A percentile compares a stretch with the other conserved stretches of the same genome.
Conservation (phyloP, 192 early-diverging fungal species). For the Helicostylum pulchrum region DNA sequence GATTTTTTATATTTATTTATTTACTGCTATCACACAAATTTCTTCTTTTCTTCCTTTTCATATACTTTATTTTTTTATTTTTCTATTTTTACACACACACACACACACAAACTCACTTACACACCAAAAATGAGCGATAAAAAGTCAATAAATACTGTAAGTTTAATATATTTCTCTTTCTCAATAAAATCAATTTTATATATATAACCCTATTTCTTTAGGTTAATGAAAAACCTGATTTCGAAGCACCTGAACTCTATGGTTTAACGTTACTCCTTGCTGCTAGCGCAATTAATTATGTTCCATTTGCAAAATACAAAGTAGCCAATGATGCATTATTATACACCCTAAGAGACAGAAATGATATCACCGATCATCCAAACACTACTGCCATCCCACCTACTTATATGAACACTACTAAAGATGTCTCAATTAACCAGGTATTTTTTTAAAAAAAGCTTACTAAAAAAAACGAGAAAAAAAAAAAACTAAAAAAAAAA, state of each 20-base stretch:
- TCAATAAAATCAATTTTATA: too few relatives aligned
- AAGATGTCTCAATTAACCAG: background rate
- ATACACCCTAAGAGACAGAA: constrained; percentile 27
- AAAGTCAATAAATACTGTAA: too few relatives aligned
- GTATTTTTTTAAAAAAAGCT: background rate
- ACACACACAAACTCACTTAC: too few relatives aligned
- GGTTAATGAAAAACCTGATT: background rate
- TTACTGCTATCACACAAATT: too few relatives aligned
- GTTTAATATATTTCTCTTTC: too few relatives aligned
- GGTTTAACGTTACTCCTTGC: constrained; percentile 35
- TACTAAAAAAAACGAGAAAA: constrained; percentile 2
- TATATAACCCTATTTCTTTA: too few relatives aligned
- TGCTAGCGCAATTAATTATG: constrained; percentile 31
- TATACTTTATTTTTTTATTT: too few relatives aligned
- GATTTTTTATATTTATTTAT: too few relatives aligned
- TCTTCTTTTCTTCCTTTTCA: too few relatives aligned
- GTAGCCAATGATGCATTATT: constrained; percentile 33
- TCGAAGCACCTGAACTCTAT: constrained; percentile 31
- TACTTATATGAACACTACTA: constrained; percentile 16
- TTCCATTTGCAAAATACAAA: constrained; percentile 26
- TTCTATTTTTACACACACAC: too few relatives aligned
- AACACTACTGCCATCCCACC: constrained; percentile 37
- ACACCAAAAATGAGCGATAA: too few relatives aligned
- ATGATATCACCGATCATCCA: constrained; percentile 27
- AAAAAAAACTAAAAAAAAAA: background rate